Conservation (phyloP, 805 yeast species). For the Lipomyces japonicus region DNA sequence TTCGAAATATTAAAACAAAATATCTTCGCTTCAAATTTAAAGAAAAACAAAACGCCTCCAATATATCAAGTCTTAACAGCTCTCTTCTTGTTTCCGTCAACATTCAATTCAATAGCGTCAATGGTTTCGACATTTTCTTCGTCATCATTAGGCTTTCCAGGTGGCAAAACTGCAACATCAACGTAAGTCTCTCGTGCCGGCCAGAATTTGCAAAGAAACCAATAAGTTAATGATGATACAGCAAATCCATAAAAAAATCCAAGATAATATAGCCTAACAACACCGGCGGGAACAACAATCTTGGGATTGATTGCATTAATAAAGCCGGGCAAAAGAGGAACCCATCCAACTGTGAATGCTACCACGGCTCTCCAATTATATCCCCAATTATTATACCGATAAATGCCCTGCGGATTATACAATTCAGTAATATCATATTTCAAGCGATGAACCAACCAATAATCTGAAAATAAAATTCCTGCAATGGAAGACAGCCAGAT, state of each 20-base stretch:
- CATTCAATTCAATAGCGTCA: not conserved
- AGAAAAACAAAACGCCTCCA: not conserved
- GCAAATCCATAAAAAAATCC: conserved; percentile 27
- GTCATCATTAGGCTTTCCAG: conserved; percentile 11
- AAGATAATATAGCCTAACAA: conserved; percentile 25
- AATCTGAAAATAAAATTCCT: conserved; percentile 7
- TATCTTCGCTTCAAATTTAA: too few species aligned
- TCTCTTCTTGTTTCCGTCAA: not conserved
- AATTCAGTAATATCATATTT: conserved; percentile 12
- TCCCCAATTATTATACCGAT: conserved; percentile 23
- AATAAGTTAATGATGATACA: conserved; percentile 14
- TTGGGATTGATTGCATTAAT: conserved; percentile 11
- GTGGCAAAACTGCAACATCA: conserved; percentile 7
- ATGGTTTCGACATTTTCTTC: not conserved
- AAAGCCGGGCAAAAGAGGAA: conserved; percentile 23
- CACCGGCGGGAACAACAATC: conserved; percentile 7
- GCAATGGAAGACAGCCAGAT: conserved; percentile 43
- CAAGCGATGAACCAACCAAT: conserved; percentile 6
- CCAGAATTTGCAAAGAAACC: conserved; percentile 7
- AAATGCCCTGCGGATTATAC: conserved; percentile 12
- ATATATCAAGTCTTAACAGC: not conserved
- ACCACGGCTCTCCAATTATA: conserved; percentile 13
- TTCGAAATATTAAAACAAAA: too few species aligned
- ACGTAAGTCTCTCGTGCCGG: conserved; percentile 11
- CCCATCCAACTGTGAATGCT: conserved; percentile 17